Evolutionary conservation across 345 rosid genomes (phyloP), one percentile per base, ranked within the genome.

Genomic region (Arabis alpina): DNA sequence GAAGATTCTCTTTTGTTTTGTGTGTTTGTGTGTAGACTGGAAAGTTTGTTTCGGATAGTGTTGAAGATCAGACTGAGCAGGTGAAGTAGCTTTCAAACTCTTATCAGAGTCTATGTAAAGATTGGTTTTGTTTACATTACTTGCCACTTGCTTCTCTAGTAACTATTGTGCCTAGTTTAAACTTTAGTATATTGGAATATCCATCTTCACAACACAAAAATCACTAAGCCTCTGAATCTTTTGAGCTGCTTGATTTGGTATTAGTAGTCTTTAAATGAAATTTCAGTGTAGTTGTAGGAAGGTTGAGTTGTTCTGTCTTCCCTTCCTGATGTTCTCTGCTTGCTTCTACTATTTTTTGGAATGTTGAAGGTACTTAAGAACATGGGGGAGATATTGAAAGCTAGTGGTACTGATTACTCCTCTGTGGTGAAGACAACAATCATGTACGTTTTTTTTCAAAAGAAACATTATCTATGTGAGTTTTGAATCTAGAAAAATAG

Each of bases 61-160:
- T 92, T 13, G 97, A 88, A 77, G 97, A 82, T 70, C 98, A 92
- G 76, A 88, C 93, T 9, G 95, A 85, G 62, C 97, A 90, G 93
- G 97, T 92, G 77, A 80, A 62, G n/a, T 51, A 12, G 43, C 50
- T 70, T 36, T 70, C 3, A 32, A 56, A 28, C 34, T 48, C 15
- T 75, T 39, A 54, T 4, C 15, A 1, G 34, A 3, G 12, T 67
- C 63, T 52, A 14, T 68, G 0, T 45, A 54, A 39, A 53, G 37
- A 53, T 75, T 68, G 1, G n/a, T 45, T 74, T 60, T 23, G 49
- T 19, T 37, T 53, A 43, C 16, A 47, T 19, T 72, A 54, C 8
- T 55, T 64, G 10, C 11, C 70, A 66, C 63, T 67, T 25, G 56
- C 16, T 36, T 5, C 7, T 73, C 61, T 58, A 55, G 32, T 56